Base-by-base conservation (phyloP, 805 yeast species). In the Nematodospora valgi region DNA sequence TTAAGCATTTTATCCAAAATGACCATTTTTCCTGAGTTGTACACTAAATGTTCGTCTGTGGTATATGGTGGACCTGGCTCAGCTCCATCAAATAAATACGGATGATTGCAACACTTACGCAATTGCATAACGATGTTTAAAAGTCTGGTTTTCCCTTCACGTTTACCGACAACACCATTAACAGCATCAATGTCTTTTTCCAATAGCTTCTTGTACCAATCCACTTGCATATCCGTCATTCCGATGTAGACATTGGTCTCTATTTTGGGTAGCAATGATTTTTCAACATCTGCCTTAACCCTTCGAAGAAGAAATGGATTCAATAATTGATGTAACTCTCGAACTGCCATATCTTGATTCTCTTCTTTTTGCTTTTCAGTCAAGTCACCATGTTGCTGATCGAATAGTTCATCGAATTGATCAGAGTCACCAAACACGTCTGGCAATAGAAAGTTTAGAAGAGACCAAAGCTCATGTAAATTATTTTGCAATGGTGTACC, bases 61-160 rank as follows among this genome's bases (percentile, higher is more conserved):
- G 97, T 91, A 52, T 72, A 91, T 1, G 98, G 98, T 1, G 98
- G 98, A 7, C 98, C 98, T 0, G 97, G 98, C 59, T 89, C 98
- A 1, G 98, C 98, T n/a, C 98, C 98, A 56, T 91, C 98, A 52
- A 93, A 93, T 36, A 91, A 64, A 58, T 93, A 91, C 0, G 98
- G 98, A 61, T 93, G 98, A 56, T 93, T 91, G 58, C 98, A 91
- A 58, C 98, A 91, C 58, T 91, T 91, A 51, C 98, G 74, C 45
- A 91, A 69, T 60, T 91, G 98, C 98, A 91, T 91, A 10, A 91
- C 98, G 49, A 91, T 91, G 54, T 91, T 91, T 39, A 91, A 70
- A 43, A 93, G 66, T 38, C 98, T 72, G 1, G 97, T 88, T 53
- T 91, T 91, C 5, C 91, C 88, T 56, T 91, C 98, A 38, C 95